Evolutionary conservation across 2,329 filamentous ascomycete species (phyloP).

Genomic region (Chrysosporium keratinophilum): DNA sequence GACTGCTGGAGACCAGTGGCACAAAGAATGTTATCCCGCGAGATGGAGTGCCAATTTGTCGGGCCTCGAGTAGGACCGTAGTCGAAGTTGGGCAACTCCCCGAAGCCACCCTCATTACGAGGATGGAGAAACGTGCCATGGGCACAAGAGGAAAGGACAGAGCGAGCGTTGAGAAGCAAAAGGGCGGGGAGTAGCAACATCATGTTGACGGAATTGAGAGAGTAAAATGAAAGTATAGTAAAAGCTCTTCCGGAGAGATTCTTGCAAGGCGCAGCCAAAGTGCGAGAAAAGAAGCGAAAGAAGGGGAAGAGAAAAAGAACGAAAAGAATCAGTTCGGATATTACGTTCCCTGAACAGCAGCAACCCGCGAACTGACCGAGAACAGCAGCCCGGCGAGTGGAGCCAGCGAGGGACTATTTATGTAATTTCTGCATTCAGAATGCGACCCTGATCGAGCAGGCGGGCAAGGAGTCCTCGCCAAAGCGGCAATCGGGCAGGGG

Average conservation of each 20-base stretch:
- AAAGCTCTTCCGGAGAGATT: not conserved
- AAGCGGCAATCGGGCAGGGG: not conserved
- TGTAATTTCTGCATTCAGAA: constrained; percentile 2
- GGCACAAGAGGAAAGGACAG: constrained; percentile 31
- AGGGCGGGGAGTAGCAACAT: not conserved
- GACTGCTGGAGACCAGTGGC: constrained; percentile 44
- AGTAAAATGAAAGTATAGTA: not conserved
- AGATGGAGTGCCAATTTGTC: constrained; percentile 44
- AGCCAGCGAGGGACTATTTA: constrained; percentile 6
- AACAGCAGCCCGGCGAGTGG: not conserved
- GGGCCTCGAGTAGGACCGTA: constrained; percentile 40
- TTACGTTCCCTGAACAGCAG: constrained; percentile 10
- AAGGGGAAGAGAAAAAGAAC: not conserved
- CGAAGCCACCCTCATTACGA: constrained; percentile 24
- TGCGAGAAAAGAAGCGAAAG: not conserved
- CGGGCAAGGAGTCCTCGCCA: not conserved
- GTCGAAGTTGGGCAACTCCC: constrained; percentile 31
- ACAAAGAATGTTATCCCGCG: constrained; percentile 39
- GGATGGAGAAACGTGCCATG: constrained; percentile 33
- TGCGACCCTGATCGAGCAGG: not conserved
- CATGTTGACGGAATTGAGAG: constrained; percentile 1
- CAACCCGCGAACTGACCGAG: constrained; percentile 1
- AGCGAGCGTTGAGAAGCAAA: constrained; percentile 11
- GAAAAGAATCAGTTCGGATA: constrained; percentile 2
- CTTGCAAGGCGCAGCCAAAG: not conserved